These are phyloP conservation scores for Talinum fruticosum DNA, from an alignment of 148 eudicot species.

Conservation along the genomic window DNA sequence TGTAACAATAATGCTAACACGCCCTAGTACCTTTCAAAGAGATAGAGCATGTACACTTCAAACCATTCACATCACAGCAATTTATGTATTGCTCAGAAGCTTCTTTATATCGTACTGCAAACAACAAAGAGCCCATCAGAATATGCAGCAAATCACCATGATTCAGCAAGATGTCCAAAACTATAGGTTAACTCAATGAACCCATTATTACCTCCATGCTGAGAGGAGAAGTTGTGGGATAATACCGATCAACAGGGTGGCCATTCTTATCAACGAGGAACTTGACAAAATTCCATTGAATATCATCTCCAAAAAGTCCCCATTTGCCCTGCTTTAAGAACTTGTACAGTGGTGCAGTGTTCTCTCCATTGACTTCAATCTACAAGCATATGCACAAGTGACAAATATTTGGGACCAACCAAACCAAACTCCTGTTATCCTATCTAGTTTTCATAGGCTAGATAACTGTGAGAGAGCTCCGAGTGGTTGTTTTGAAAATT, in stretches of 20 bases:
- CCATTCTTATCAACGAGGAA: slow-evolving; percentile 62
- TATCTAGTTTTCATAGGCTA: neutral
- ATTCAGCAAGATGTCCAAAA: neutral
- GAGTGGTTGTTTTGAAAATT: too few relatives aligned
- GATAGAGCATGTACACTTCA: neutral
- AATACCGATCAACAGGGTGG: slow-evolving; percentile 55
- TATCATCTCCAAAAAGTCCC: slow-evolving; percentile 62
- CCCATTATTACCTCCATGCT: slow-evolving; percentile 56
- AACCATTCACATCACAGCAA: neutral
- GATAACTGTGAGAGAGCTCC: neutral
- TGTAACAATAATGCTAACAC: neutral
- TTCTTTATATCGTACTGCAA: slow-evolving; percentile 69
- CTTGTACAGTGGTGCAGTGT: slow-evolving; percentile 59
- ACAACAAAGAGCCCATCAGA: slow-evolving; percentile 10
- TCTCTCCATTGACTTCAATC: slow-evolving; percentile 67
- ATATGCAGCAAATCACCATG: neutral
- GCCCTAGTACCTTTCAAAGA: neutral
- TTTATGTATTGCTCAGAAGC: slow-evolving; percentile 37
- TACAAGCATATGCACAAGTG: slow-evolving; percentile 8
- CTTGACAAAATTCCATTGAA: slow-evolving; percentile 80
- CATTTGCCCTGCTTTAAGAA: slow-evolving; percentile 57
- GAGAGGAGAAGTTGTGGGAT: slow-evolving; percentile 71
- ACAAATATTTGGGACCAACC: neutral
- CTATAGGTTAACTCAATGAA: neutral
- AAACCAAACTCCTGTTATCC: neutral